A percentile compares a stretch with the other conserved stretches of the same genome.
Evolutionary conservation across 257 asterid genomes (phyloP).

Genomic region (Solanum appendiculatum): DNA sequence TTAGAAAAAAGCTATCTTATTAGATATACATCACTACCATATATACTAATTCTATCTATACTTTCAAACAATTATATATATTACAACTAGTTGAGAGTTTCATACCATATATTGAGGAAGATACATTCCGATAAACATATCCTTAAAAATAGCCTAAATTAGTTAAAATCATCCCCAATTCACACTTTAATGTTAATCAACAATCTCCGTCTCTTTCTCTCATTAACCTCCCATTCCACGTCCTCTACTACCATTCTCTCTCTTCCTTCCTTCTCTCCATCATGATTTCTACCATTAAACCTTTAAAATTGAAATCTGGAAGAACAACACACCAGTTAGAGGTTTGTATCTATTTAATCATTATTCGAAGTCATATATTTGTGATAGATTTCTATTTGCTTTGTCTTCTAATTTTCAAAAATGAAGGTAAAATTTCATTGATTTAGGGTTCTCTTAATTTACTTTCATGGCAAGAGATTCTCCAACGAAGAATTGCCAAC

Average conservation of each 20-base stretch:
- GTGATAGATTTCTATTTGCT: neutral
- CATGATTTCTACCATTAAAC: neutral
- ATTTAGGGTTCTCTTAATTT: neutral
- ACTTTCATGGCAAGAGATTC: neutral
- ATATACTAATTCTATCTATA: no score
- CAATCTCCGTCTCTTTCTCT: no score
- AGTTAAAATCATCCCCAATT: no score
- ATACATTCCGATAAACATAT: no score
- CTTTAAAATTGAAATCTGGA: neutral
- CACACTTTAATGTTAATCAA: neutral
- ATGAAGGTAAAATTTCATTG: neutral
- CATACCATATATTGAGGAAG: no score
- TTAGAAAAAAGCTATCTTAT: no score
- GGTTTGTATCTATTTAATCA: neutral
- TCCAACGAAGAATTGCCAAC: neutral
- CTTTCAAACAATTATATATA: no score
- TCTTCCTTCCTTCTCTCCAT: neutral
- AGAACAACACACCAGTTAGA: neutral
- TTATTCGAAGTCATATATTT: neutral
- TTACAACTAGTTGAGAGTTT: no score
- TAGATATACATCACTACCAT: no score
- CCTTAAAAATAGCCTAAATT: no score
- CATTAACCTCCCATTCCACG: neutral
- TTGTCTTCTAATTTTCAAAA: neutral
- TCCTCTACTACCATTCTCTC: no score